A percentile compares a stretch with the other conserved stretches of the same genome.
Conservation (phyloP, 495 filamentous ascomycete genomes). For the Schizothecium vesticola region DNA sequence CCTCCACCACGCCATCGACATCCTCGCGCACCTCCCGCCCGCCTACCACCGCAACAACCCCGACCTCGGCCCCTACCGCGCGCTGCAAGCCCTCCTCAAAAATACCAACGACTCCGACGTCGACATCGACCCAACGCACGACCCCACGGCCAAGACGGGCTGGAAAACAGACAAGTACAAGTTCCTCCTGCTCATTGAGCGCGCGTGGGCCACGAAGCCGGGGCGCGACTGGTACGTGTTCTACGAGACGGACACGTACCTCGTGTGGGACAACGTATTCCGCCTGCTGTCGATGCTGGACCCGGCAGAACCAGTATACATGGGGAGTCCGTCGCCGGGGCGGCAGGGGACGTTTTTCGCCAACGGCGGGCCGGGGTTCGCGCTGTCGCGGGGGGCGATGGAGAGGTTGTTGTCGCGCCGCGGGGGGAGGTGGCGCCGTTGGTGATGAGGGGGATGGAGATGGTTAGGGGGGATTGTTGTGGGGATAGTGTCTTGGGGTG, state of each 20-base stretch:
- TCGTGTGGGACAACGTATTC: conserved; percentile 56
- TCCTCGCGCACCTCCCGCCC: conserved; percentile 26
- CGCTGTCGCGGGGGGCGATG: conserved; percentile 47
- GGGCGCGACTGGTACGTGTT: conserved; percentile 61
- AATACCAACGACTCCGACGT: too few species aligned
- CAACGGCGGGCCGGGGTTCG: conserved; percentile 51
- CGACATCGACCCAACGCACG: too few species aligned
- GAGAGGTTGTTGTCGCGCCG: conserved; percentile 32
- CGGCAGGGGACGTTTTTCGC: conserved; percentile 38
- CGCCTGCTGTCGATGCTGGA: conserved; percentile 51
- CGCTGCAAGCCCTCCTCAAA: conserved; percentile 7
- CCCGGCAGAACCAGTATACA: conserved; percentile 43
- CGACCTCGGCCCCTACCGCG: conserved; percentile 11
- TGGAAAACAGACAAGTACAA: conserved; percentile 70
- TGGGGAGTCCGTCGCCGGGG: conserved; percentile 47
- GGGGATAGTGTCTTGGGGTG: conserved; percentile 51
- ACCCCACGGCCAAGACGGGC: conserved; percentile 16
- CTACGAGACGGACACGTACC: conserved; percentile 62
- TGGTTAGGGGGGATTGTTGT: conserved; percentile 42
- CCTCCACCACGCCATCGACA: conserved; percentile 30
- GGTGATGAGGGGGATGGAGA: conserved; percentile 29
- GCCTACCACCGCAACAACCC: conserved; percentile 2
- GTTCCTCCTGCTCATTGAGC: conserved; percentile 60
- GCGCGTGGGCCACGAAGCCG: conserved; percentile 47
- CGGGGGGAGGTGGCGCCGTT: conserved; percentile 7